Evolutionary conservation across 805 yeast genomes (phyloP).

Genomic region (Cyberlindnera euphorbiae): DNA sequence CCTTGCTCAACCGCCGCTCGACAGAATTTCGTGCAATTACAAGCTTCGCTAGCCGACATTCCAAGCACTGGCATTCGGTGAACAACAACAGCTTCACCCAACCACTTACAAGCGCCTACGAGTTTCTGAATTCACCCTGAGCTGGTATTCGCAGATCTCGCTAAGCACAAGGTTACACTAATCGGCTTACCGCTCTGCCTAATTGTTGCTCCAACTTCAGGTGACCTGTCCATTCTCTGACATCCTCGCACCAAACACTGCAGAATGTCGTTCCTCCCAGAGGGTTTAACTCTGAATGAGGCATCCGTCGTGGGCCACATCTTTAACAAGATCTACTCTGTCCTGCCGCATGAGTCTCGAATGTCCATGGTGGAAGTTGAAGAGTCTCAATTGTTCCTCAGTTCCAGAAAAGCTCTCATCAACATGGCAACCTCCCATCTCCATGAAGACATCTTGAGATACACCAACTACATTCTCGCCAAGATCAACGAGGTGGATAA

Average conservation of each 20-base stretch:
- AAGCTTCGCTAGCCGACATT: too few species aligned
- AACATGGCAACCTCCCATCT: slow-evolving; percentile 26
- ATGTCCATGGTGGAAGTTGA: slow-evolving; percentile 32
- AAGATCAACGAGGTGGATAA: slow-evolving; percentile 27
- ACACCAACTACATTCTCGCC: slow-evolving; percentile 24
- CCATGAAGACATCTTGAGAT: slow-evolving; percentile 29
- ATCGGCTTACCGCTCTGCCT: too few species aligned
- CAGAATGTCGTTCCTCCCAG: not conserved
- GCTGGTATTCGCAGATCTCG: too few species aligned
- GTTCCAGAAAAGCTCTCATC: slow-evolving; percentile 30
- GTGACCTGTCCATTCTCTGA: not conserved
- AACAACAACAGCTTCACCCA: too few species aligned
- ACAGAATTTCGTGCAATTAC: too few species aligned
- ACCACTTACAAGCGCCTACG: too few species aligned
- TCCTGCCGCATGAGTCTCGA: slow-evolving; percentile 35
- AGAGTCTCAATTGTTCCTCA: slow-evolving; percentile 31
- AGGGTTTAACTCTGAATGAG: not conserved
- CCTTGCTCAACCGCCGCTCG: too few species aligned
- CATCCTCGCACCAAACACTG: not conserved
- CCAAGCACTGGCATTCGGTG: too few species aligned
- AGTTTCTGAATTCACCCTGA: too few species aligned
- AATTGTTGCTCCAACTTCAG: too few species aligned
- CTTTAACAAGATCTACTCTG: slow-evolving; percentile 28
- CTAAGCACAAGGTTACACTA: too few species aligned
- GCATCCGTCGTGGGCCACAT: slow-evolving; percentile 32